Percentiles rank a stretch among this genome's conserved stretches.
These are phyloP conservation scores for Pistacia integerrima DNA, from an alignment of 345 rosid genomes.

Conservation along the genomic window DNA sequence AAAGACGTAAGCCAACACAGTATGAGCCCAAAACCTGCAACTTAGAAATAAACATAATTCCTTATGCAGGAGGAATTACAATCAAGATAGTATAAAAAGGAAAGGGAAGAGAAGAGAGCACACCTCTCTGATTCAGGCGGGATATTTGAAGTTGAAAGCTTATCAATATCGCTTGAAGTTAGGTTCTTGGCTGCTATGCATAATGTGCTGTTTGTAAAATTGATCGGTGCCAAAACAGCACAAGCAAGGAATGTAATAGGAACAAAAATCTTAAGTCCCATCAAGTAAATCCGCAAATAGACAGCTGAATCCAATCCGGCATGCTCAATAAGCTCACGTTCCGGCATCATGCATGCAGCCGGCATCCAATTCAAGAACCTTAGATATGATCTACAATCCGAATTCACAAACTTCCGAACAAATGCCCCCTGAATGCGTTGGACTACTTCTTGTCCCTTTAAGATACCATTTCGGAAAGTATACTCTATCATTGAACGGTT, in stretches of 20 bases:
- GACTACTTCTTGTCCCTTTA: constrained; percentile 73
- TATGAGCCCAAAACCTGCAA: constrained; percentile 82
- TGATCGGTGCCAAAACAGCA: constrained; percentile 77
- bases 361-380: constrained; percentile 94
- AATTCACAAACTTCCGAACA: constrained; percentile 61
- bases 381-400: constrained; percentile 67
- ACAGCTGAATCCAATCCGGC: constrained; percentile 97
- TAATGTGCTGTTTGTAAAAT: constrained; percentile 60
- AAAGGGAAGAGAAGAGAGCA: not conserved
- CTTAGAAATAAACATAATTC: not conserved
- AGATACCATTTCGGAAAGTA: constrained; percentile 98
- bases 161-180: constrained; percentile 85
- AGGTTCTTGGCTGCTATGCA: constrained; percentile 47
- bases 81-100: not conserved
- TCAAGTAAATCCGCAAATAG: constrained; percentile 86
- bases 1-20: constrained; percentile 77
- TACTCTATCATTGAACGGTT: constrained; percentile 93
- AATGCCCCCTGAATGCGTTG: constrained; percentile 57
- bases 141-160: constrained; percentile 84
- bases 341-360: constrained; percentile 89
- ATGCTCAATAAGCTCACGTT: constrained; percentile 91
- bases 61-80: not conserved
- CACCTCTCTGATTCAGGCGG: constrained; percentile 69
- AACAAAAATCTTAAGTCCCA: constrained; percentile 89
- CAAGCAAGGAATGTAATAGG: constrained; percentile 78